A percentile compares a stretch with the other conserved stretches of the same genome.
These are phyloP conservation scores for Cupressus sempervirens DNA, from an alignment of 75 land plant genomes.

Conservation along the genomic window DNA sequence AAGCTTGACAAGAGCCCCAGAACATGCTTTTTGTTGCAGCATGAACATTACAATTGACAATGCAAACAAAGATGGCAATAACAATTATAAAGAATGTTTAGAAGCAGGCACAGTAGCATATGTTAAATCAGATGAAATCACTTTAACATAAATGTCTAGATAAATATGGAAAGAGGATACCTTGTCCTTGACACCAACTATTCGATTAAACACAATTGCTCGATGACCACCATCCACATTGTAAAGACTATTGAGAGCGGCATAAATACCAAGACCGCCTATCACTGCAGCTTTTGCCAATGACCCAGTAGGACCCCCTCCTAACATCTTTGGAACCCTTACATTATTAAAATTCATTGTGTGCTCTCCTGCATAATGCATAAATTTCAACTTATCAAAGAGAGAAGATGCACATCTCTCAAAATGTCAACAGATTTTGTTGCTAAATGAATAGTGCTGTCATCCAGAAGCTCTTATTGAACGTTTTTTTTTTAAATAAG, in stretches of 20 bases:
- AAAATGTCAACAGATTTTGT: background rate
- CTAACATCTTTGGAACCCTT: conserved; percentile 56
- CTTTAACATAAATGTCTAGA: background rate
- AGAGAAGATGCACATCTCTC: background rate
- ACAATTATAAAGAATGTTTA: background rate
- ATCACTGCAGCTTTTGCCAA: conserved; percentile 48
- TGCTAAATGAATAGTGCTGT: background rate
- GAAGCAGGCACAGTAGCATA: background rate
- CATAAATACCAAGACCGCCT: conserved; percentile 72
- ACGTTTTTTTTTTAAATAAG: background rate
- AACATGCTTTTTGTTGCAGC: background rate
- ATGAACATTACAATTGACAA: background rate
- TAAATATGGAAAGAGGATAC: conserved; percentile 21
- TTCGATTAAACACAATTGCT: conserved; percentile 85
- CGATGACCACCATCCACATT: conserved; percentile 95
- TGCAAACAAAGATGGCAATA: background rate
- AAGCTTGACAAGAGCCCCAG: background rate
- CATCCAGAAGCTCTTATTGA: background rate
- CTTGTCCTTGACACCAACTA: conserved; percentile 80
- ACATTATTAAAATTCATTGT: conserved; percentile 61
- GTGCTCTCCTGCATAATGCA: background rate
- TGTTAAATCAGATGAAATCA: background rate
- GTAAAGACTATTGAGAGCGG: conserved; percentile 73
- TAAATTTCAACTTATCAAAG: background rate
- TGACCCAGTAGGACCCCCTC: conserved; percentile 51